Evolutionary conservation across 2,329 filamentous ascomycete species (phyloP), one percentile per base, ranked within the genome.

Genomic region (Microascus cirrosus): DNA sequence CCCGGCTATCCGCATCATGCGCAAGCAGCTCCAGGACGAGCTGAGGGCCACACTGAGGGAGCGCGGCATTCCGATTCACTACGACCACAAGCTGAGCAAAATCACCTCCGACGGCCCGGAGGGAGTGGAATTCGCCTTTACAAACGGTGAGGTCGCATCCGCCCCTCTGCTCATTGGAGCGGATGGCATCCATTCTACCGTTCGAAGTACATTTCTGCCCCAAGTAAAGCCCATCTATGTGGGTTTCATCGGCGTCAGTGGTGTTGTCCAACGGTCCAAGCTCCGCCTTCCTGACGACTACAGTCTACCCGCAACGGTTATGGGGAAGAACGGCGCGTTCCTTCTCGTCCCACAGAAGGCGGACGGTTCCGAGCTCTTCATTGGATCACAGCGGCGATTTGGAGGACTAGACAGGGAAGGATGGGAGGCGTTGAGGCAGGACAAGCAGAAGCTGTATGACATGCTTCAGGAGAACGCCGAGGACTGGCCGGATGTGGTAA

Each of bases 111-210:
- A 32, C 28, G 28, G 28, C 4, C 28, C 28, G 28, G 28, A 32
- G 28, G 28, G 28, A 32, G 28, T 32, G 28, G 8, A 32, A 8
- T 32, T 32, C 8, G 28, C 28, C 28, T 32, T 32, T 8, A 8
- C 28, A 8, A 32, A 32, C 28, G 28, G 28, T 8, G 28, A 32
- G 28, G 28, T 32, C 8, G 28, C 28, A 32, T 32, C 28, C 8
- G 28, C 28, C 28, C 28, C 28, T 32, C 28, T 32, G 4, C 28
- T 32, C 4, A 8, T 32, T 18, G 82, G 80, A 0, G 78, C 80
- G 0, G 82, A 85, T 59, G 82, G 82, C 1, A 84, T 85, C 55
- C 79, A 84, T 63, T 83, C 80, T 0, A 71, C 68, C 0, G 77
- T 84, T 0, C 73, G 81, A 2, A 71, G 68, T 3, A 75, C 81